Percentiles rank a stretch among this genome's conserved stretches.
phyloP scores from a whole-genome alignment of 352 stramenopile species.

The Phytophthora quininea region DNA sequence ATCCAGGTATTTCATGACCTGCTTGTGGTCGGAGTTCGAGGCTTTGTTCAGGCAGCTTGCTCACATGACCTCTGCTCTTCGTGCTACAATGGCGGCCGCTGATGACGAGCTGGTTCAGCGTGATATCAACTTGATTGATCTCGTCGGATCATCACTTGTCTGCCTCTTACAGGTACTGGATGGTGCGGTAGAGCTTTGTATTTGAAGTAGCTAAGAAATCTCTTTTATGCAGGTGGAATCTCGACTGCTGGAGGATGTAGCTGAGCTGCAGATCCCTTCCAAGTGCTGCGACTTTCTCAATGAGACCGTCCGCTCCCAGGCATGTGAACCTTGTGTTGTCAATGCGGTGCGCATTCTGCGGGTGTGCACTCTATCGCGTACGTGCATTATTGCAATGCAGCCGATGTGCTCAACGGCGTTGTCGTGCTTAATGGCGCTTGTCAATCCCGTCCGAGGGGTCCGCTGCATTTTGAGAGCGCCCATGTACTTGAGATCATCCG shows the following conservation, averaged over 20 bases:
- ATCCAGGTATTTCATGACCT: slow-evolving; percentile 75
- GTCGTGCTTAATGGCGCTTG: slow-evolving; percentile 57
- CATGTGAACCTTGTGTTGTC: slow-evolving; percentile 65
- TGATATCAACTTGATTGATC: slow-evolving; percentile 69
- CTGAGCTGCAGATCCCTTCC: slow-evolving; percentile 63
- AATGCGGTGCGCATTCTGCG: slow-evolving; percentile 73
- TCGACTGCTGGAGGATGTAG: slow-evolving; percentile 58
- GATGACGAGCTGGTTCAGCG: slow-evolving; percentile 72
- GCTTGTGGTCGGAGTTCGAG: slow-evolving; percentile 83
- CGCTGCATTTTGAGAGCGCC: slow-evolving; percentile 68
- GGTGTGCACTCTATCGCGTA: slow-evolving; percentile 61
- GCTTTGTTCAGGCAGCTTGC: slow-evolving; percentile 70
- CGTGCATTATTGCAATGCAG: slow-evolving; percentile 64
- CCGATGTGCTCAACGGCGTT: slow-evolving; percentile 59
- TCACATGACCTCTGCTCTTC: slow-evolving; percentile 67
- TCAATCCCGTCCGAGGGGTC: slow-evolving; percentile 55
- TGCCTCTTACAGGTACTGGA: slow-evolving; percentile 68
- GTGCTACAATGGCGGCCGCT: slow-evolving; percentile 63
- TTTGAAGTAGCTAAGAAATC: background rate
- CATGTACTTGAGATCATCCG: slow-evolving; percentile 81
- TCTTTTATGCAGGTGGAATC: slow-evolving; percentile 56
- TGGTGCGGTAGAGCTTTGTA: background rate
- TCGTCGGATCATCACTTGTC: slow-evolving; percentile 81
- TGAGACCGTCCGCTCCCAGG: slow-evolving; percentile 65
- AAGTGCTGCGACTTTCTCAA: slow-evolving; percentile 74